A percentile compares a stretch with the other conserved stretches of the same genome.
Evolutionary conservation across 163 green algal species (phyloP).

Genomic region (Prototheca wickerhamii): DNA sequence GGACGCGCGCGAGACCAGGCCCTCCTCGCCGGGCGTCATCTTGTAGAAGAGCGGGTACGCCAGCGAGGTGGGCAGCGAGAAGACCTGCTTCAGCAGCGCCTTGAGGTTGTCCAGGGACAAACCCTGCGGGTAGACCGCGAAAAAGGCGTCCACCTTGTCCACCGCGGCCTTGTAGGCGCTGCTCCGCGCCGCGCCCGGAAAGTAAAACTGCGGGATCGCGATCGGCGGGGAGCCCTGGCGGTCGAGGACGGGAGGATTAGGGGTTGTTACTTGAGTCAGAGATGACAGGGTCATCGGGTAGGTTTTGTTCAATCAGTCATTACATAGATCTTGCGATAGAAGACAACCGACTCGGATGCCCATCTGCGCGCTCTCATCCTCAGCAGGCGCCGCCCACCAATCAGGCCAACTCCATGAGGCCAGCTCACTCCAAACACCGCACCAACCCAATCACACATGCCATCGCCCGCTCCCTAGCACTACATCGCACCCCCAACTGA

Average conservation of each 20-base stretch:
- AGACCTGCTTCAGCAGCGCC: slow-evolving; percentile 49
- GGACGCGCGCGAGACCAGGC: slow-evolving; percentile 19
- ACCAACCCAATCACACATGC: no score
- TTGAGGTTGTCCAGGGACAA: slow-evolving; percentile 46
- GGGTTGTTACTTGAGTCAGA: slow-evolving; percentile 3
- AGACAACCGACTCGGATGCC: no score
- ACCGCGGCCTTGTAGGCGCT: slow-evolving; percentile 15
- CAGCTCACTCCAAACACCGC: no score
- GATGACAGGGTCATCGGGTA: slow-evolving; percentile 19
- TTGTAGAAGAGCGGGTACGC: slow-evolving; percentile 68
- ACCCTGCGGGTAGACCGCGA: slow-evolving; percentile 45
- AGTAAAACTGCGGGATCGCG: slow-evolving; percentile 77
- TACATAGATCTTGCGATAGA: no score
- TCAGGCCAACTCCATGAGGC: no score
- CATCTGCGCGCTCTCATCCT: no score
- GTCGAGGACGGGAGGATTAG: background rate
- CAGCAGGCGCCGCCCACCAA: no score
- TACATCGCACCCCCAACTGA: slow-evolving; percentile 2
- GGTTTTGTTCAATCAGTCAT: background rate
- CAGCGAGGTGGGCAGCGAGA: slow-evolving; percentile 69
- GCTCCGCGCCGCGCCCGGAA: slow-evolving; percentile 37
- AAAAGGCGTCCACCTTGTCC: slow-evolving; percentile 44
- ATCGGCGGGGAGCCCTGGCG: background rate
- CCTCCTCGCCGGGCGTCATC: slow-evolving; percentile 25
- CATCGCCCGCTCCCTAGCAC: background rate